Conservation (phyloP, 2,329 filamentous ascomycete genomes). For the Tolypocladium endophyticum region DNA sequence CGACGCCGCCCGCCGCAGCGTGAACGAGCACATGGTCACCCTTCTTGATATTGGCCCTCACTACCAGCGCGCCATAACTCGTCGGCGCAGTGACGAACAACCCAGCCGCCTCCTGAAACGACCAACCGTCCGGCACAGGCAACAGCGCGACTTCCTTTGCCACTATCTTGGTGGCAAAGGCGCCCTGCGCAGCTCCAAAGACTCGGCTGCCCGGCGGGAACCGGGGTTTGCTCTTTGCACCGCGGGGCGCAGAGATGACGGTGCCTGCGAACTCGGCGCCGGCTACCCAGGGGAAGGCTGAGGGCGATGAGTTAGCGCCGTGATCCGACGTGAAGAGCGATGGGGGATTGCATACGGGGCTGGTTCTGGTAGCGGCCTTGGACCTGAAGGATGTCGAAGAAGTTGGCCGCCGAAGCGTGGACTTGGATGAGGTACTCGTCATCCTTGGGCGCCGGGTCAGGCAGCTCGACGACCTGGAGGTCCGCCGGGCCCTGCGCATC, state of each 20-base stretch:
- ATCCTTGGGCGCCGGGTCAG: conserved; percentile 60
- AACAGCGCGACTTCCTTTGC: conserved; percentile 57
- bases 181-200: conserved; percentile 79
- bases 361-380: conserved; percentile 93
- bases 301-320: not conserved
- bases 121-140: conserved; percentile 72
- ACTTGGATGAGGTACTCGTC: conserved; percentile 81
- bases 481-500: conserved; percentile 60
- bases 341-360: conserved; percentile 39
- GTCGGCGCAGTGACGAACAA: conserved; percentile 90
- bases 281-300: conserved; percentile 73
- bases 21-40: conserved; percentile 87
- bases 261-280: conserved; percentile 81
- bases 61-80: conserved; percentile 73
- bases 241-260: conserved; percentile 55
- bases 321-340: not conserved
- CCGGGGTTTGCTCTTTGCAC: conserved; percentile 35
- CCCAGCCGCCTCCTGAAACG: conserved; percentile 73
- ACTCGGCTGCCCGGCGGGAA: conserved; percentile 74
- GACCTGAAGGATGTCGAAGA: conserved; percentile 94
- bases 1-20: conserved; percentile 85
- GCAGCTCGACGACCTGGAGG: conserved; percentile 63
- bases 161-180: conserved; percentile 68
- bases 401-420: conserved; percentile 82
- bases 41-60: conserved; percentile 62